These are phyloP conservation scores for Polyplosphaeria fusca DNA, from an alignment of 495 filamentous ascomycete genomes.

Conservation along the genomic window DNA sequence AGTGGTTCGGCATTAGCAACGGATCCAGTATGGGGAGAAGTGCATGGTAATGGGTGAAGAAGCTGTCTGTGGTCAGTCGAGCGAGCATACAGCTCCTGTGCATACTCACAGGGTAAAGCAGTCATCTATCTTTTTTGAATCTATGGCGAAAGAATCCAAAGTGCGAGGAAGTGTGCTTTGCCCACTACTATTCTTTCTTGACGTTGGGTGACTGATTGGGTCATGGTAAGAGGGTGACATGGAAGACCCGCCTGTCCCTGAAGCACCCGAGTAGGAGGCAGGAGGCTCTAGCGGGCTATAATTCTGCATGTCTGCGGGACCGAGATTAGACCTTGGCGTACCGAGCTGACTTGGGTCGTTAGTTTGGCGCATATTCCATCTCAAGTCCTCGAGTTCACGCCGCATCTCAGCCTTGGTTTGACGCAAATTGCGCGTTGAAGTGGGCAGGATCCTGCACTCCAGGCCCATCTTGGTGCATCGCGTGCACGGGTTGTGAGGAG, in stretches of 20 bases:
- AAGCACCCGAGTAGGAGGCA: too few relatives aligned
- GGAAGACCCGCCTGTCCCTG: too few relatives aligned
- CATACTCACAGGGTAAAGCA: constrained; percentile 19
- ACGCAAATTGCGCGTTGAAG: constrained; percentile 27
- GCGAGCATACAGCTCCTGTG: neutral
- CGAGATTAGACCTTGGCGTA: neutral
- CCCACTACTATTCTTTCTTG: too few relatives aligned
- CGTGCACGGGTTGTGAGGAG: constrained; percentile 18
- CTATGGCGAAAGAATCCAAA: neutral
- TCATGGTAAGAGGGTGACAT: too few relatives aligned
- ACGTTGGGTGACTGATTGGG: too few relatives aligned
- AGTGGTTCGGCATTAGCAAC: constrained; percentile 43
- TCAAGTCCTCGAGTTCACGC: constrained; percentile 25
- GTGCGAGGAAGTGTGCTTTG: too few relatives aligned
- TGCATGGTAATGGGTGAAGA: constrained; percentile 47
- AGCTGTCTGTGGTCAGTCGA: constrained; percentile 32
- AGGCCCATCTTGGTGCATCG: constrained; percentile 21
- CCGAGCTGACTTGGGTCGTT: constrained; percentile 4
- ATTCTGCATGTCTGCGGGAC: neutral
- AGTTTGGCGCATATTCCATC: constrained; percentile 15
- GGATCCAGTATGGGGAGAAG: constrained; percentile 50
- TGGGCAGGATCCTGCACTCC: constrained; percentile 26
- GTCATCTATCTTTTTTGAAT: constrained; percentile 22
- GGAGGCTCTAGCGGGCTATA: neutral
- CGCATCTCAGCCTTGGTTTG: constrained; percentile 33